These are phyloP conservation scores for Pseudocercospora eumusae DNA, from an alignment of 2,329 filamentous ascomycete genomes.

Conservation along the genomic window DNA sequence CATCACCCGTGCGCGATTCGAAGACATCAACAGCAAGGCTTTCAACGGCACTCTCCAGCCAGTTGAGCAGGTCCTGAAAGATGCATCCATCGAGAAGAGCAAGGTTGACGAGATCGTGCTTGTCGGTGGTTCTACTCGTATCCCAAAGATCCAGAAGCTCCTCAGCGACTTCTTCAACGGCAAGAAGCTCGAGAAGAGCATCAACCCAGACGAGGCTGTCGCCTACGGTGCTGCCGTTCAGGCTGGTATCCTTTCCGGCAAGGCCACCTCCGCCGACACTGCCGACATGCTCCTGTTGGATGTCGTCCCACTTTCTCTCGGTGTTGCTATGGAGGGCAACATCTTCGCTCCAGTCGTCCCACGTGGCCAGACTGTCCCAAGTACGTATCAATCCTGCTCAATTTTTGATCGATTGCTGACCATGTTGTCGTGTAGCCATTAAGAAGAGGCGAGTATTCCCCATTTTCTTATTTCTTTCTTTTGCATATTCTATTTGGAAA, in stretches of 20 bases:
- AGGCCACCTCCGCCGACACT: constrained; percentile 93
- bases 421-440: constrained; percentile 5
- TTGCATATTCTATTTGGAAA: background rate
- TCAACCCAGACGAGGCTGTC: constrained; percentile 99
- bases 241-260: constrained; percentile 97
- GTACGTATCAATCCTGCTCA: background rate
- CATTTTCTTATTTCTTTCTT: background rate
- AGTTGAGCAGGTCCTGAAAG: constrained; percentile 95
- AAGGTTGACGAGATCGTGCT: constrained; percentile 98
- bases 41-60: constrained; percentile 93
- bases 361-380: constrained; percentile 50
- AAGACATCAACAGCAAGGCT: constrained; percentile 95
- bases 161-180: constrained; percentile 98
- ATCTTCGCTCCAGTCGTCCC: constrained; percentile 94
- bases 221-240: constrained; percentile 98
- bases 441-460: constrained; percentile 9
- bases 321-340: constrained; percentile 99
- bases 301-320: constrained; percentile 92
- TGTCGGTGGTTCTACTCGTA: constrained; percentile 98
- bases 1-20: constrained; percentile 98
- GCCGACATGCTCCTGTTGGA: constrained; percentile 93
- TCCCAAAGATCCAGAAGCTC: constrained; percentile 98
- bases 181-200: constrained; percentile 99
- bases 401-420: constrained; percentile 1
- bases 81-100: constrained; percentile 82